Conservation (phyloP, 331 rosid genomes). For the Phaseolus coccineus region DNA sequence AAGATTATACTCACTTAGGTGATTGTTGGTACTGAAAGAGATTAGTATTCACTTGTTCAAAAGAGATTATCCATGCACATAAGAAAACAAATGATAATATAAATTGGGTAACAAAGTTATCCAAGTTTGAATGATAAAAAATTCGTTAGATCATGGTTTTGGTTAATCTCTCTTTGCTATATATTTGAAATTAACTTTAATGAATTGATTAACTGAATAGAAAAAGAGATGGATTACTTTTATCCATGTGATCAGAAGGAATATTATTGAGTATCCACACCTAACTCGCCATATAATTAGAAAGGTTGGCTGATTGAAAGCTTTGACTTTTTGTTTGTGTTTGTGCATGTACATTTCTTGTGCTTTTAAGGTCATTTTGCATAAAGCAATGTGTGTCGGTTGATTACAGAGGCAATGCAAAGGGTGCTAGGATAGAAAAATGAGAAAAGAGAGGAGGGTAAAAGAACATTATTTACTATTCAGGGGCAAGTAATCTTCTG, state of each 20-base stretch:
- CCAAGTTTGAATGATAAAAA: conserved; percentile 30
- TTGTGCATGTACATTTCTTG: background rate
- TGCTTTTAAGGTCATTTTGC: conserved; percentile 33
- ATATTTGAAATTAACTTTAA: background rate
- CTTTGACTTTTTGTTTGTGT: conserved; percentile 21
- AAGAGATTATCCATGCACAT: background rate
- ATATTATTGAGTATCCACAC: conserved; percentile 4
- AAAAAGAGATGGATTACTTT: background rate
- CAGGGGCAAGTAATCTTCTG: background rate
- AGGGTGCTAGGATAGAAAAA: conserved; percentile 1
- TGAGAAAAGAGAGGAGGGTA: conserved; percentile 7
- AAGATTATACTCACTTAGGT: too few relatives aligned
- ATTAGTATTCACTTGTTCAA: background rate
- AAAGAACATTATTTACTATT: background rate
- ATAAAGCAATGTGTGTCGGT: background rate
- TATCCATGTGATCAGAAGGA: conserved; percentile 22
- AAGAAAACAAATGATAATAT: background rate
- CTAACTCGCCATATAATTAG: conserved; percentile 2
- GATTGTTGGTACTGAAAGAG: background rate
- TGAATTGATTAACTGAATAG: background rate
- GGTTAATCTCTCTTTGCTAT: background rate
- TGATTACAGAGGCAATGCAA: conserved; percentile 24
- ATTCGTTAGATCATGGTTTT: conserved; percentile 4
- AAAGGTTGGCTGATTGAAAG: background rate
- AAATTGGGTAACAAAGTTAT: conserved; percentile 18